Base-by-base conservation (phyloP, 2,329 filamentous ascomycete species). In the Domatiomyces globalis region DNA sequence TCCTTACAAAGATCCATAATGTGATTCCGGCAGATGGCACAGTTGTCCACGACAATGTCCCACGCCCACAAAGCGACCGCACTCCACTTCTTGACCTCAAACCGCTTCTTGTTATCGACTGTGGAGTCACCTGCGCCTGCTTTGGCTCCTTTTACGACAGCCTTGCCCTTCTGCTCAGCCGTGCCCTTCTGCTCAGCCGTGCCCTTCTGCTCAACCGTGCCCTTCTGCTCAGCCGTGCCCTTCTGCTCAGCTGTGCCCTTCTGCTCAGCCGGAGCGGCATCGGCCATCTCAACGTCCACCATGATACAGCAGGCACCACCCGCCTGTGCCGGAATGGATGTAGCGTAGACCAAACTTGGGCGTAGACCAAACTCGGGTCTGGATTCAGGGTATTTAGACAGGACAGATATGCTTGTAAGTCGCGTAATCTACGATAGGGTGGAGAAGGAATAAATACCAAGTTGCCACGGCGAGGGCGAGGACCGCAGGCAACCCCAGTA, bases 81-180 rank as follows among this genome's bases (percentile, higher is more conserved):
- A 63, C 96, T 96, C 92, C 92, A 98, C 90, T 98, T 98, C 74
- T 98, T 98, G 57, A 98, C 90, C 68, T 98, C 92, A 60, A 98
- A 98, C 59, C 87, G 85, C 76, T 95, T 94, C 79, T 94, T 95
- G 49, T 73, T 80, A 58, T 90, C 85, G 39, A 62, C 65, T 44
- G 65, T 66, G 45, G 69, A 69, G 54, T 77, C 73, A 39, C 62
- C 59, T 42, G 66, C 69, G 51, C 77, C 78, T 53, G 69, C 66
- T 57, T 76, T 77, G 17, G 69, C 63, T 43, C 76, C 77, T 68
- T 81, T 85, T 22, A 74, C 71, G 17, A 70, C 70, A 56, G 69
- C 72, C 66, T 78, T 80, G 45, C 69, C 64, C 69, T 81, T 79
- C 51, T 70, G 66, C 51, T 63, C 71, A 56, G 63, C 62, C 45